phyloP scores from a whole-genome alignment of 306 rosid genomes.

The Rosa rugosa region DNA sequence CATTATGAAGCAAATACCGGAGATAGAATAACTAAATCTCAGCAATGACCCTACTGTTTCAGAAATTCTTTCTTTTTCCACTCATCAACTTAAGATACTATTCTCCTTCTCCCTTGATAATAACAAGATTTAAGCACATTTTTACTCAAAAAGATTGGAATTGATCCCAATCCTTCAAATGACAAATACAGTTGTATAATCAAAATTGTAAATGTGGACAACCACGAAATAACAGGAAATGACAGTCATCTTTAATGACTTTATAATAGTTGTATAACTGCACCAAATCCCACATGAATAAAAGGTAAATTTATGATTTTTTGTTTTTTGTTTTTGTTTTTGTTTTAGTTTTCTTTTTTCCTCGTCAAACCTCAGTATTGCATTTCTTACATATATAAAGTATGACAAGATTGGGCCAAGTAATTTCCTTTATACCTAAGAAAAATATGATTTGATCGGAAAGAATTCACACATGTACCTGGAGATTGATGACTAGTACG shows the following conservation, averaged over 20 bases:
- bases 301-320: not conserved
- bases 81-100: not conserved
- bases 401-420: not conserved
- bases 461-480: conserved; percentile 51
- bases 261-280: not conserved
- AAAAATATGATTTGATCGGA: not conserved
- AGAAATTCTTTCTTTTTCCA: not conserved
- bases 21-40: not conserved
- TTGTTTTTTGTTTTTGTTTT: not conserved
- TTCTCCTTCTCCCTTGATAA: not conserved
- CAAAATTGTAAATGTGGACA: not conserved
- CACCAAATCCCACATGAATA: not conserved
- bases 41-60: not conserved
- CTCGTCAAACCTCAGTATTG: not conserved
- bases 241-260: not conserved
- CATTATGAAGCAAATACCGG: not conserved
- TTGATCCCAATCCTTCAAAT: not conserved
- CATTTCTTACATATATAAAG: not conserved
- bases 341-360: not conserved
- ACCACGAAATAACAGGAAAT: conserved; percentile 8
- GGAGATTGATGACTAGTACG: conserved; percentile 76
- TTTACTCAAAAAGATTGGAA: conserved; percentile 1
- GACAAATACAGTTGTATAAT: not conserved
- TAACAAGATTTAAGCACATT: not conserved
- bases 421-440: not conserved